These are phyloP conservation scores for Microthyrium microscopicum DNA, from an alignment of 2,329 filamentous ascomycete species.

Conservation along the genomic window DNA sequence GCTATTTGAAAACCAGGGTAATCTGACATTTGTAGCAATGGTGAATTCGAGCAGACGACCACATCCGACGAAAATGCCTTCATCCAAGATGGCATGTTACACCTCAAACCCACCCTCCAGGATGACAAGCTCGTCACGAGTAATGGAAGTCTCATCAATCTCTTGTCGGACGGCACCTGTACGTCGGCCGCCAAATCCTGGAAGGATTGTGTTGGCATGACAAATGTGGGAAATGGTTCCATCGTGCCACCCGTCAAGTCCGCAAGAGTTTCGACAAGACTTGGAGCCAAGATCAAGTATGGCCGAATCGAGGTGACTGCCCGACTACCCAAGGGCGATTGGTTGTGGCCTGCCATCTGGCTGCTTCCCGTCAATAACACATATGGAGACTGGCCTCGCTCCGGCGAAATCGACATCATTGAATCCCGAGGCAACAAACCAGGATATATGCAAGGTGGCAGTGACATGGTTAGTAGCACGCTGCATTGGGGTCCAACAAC, in stretches of 20 bases:
- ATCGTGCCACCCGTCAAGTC: conserved; percentile 66
- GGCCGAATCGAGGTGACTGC: conserved; percentile 68
- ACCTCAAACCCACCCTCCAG: conserved; percentile 65
- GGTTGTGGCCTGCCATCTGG: conserved; percentile 88
- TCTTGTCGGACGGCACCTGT: conserved; percentile 49
- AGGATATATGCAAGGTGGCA: conserved; percentile 58
- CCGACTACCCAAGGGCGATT: conserved; percentile 60
- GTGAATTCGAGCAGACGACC: conserved; percentile 67
- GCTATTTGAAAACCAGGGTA: conserved; percentile 10
- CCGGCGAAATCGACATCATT: conserved; percentile 70
- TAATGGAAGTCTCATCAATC: conserved; percentile 47
- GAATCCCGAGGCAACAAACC: conserved; percentile 73
- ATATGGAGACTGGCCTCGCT: conserved; percentile 63
- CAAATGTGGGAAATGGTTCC: conserved; percentile 61
- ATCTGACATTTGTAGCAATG: conserved; percentile 37
- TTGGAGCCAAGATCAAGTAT: conserved; percentile 56
- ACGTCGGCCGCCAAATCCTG: conserved; percentile 44
- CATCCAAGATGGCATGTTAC: conserved; percentile 48
- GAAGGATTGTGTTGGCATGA: conserved; percentile 49
- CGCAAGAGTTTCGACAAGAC: conserved; percentile 60
- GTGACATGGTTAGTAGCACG: conserved; percentile 63
- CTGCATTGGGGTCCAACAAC: conserved; percentile 67
- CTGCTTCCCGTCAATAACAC: conserved; percentile 59
- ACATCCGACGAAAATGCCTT: conserved; percentile 56
- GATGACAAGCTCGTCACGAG: conserved; percentile 48